phyloP scores from a whole-genome alignment of 495 filamentous ascomycete species.

The Thermochaetoides thermophila region DNA sequence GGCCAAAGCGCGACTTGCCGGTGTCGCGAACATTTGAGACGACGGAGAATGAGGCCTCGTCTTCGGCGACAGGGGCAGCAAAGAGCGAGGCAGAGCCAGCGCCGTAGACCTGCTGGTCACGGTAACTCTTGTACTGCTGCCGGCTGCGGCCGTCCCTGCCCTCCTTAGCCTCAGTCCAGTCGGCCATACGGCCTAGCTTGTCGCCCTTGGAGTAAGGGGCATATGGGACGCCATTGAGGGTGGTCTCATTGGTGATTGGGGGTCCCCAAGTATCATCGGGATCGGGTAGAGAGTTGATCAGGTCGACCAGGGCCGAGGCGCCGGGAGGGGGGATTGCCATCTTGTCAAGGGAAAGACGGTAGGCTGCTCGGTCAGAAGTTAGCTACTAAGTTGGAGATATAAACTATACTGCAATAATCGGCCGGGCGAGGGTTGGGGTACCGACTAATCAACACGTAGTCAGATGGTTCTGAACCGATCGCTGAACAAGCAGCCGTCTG shows the following conservation, averaged over 20 bases:
- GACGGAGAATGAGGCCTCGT: conserved; percentile 94
- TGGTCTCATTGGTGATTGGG: conserved; percentile 62
- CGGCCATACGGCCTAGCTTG: conserved; percentile 96
- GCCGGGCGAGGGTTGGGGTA: no score
- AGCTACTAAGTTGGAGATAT: no score
- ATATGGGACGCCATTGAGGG: conserved; percentile 85
- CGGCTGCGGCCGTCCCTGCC: conserved; percentile 56
- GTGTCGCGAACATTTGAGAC: conserved; percentile 85
- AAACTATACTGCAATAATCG: no score
- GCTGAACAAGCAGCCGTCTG: no score
- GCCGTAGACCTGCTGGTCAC: conserved; percentile 93
- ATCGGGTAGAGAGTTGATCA: conserved; percentile 43
- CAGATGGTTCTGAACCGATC: no score
- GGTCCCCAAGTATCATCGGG: conserved; percentile 73
- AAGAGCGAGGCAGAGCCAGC: conserved; percentile 78
- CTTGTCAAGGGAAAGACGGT: no score
- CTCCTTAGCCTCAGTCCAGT: conserved; percentile 97
- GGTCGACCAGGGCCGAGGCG: conserved; percentile 31
- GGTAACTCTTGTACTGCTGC: conserved; percentile 80
- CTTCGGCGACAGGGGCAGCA: conserved; percentile 77
- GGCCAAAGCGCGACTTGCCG: conserved; percentile 72
- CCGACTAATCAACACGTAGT: no score
- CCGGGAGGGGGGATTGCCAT: conserved; percentile 17
- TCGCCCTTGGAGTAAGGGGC: conserved; percentile 97
- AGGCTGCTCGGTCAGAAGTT: no score